Percentiles rank a stretch among this genome's conserved stretches.
phyloP scores from a whole-genome alignment of 768 basidiomycete genomes.

The Suillus weaverae region DNA sequence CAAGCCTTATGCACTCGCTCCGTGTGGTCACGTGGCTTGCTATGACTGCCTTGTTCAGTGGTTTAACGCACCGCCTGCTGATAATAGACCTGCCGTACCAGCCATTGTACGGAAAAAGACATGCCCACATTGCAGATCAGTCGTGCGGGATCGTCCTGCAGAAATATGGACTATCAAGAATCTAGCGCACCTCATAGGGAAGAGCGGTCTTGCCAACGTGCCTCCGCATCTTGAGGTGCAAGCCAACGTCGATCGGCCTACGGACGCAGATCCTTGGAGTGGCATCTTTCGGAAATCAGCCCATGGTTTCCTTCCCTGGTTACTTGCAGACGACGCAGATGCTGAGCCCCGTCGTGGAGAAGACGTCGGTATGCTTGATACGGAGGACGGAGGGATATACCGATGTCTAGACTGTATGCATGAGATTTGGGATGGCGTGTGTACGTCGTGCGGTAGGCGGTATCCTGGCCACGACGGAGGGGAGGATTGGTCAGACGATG shows the following conservation, averaged over 20 bases:
- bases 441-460: constrained; percentile 57
- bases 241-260: constrained; percentile 26
- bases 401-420: constrained; percentile 76
- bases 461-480: constrained; percentile 53
- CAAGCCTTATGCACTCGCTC: constrained; percentile 70
- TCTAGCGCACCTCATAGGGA: constrained; percentile 45
- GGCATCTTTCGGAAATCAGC: constrained; percentile 50
- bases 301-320: constrained; percentile 20
- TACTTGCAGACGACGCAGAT: constrained; percentile 19
- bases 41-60: constrained; percentile 72
- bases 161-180: constrained; percentile 51
- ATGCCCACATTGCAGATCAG: constrained; percentile 46
- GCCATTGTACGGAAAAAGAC: constrained; percentile 39
- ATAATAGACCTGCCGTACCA: constrained; percentile 25
- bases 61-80: constrained; percentile 56
- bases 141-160: constrained; percentile 45
- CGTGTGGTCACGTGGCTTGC: constrained; percentile 76
- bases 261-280: constrained; percentile 60
- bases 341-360: constrained; percentile 28
- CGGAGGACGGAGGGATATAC: constrained; percentile 75
- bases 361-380: constrained; percentile 65
- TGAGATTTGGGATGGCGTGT: constrained; percentile 72
- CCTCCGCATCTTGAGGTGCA: constrained; percentile 18
- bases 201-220: constrained; percentile 48
- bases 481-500: constrained; percentile 31